Base-by-base conservation (phyloP, 192 early-diverging fungal species). In the Podila minutissima region DNA sequence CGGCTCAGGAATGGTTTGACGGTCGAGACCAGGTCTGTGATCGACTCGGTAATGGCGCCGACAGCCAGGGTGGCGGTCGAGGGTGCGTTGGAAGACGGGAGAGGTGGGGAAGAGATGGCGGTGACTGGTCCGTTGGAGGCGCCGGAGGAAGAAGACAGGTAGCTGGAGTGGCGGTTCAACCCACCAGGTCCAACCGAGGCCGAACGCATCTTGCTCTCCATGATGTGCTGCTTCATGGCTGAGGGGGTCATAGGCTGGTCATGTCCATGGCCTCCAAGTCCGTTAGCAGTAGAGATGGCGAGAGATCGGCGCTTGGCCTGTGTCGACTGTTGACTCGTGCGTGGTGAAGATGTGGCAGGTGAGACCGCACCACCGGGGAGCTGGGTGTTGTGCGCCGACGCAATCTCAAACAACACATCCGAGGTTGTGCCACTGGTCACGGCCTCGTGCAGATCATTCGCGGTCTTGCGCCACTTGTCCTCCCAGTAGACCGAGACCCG, bases 401-500 rank as follows among this genome's bases (percentile, higher is more conserved):
- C 67, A 8, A 55, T 62, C 29, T 81, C 77, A 33, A 69, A 81
- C 12, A 81, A 49, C 31, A 73, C 17, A 13, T 81, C 77, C 28
- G 77, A 73, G 67, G 28, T 73, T 12, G 71, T 64, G 9, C 77
- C 77, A 5, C 70, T 66, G 38, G 77, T 81, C 4, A 81, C 77
- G 12, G 77, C 77, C 58, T 81, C 77, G 31, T 81, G 77, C 28
- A 81, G 49, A 33, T 81, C 77, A 49, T 81, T 81, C 20, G 66
- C 66, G 0, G 71, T 60, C 67, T 69, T 81, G 66, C 77, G 77
- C 71, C 70, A 81, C 66, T 81, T 81, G 57, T 81, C 77, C 41
- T 81, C 77, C 77, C 77, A 81, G 22, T 81, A 81, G 28, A 73
- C 48, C 9, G 77, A 81, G 20, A 81, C 77, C 8, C 77, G 61